These are phyloP conservation scores for Trichoderma sp. DNA, from an alignment of 2,329 filamentous ascomycete genomes.

Conservation along the genomic window DNA sequence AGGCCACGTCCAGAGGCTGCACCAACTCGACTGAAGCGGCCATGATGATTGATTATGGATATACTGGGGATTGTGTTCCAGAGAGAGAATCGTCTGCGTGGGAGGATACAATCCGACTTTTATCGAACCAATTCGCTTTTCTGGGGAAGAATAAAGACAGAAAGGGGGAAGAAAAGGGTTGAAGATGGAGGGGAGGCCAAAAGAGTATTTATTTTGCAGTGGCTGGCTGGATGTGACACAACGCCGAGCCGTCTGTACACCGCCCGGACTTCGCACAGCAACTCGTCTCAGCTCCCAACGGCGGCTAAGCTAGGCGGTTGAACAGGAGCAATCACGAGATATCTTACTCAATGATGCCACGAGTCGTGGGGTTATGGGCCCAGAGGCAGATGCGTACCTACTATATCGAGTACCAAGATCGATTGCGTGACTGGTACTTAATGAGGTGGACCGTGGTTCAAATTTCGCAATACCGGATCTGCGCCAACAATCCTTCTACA, in stretches of 20 bases:
- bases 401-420: neutral
- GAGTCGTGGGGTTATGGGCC: conserved; percentile 16
- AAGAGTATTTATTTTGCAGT: conserved; percentile 4
- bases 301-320: neutral
- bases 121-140: neutral
- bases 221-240: conserved; percentile 4
- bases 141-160: neutral
- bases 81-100: neutral
- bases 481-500: neutral
- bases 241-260: neutral
- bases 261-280: neutral
- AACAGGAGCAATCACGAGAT: conserved; percentile 5
- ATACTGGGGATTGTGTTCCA: neutral
- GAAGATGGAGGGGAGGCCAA: neutral
- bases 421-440: conserved; percentile 16
- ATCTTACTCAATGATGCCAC: conserved; percentile 16
- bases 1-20: conserved; percentile 26
- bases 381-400: neutral
- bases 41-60: conserved; percentile 26
- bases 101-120: neutral
- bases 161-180: neutral
- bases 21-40: conserved; percentile 27
- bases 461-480: conserved; percentile 21
- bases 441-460: conserved; percentile 21
- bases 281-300: neutral